These are phyloP conservation scores for Globisporangium barbulae DNA, from an alignment of 352 stramenopile species.

Conservation along the genomic window DNA sequence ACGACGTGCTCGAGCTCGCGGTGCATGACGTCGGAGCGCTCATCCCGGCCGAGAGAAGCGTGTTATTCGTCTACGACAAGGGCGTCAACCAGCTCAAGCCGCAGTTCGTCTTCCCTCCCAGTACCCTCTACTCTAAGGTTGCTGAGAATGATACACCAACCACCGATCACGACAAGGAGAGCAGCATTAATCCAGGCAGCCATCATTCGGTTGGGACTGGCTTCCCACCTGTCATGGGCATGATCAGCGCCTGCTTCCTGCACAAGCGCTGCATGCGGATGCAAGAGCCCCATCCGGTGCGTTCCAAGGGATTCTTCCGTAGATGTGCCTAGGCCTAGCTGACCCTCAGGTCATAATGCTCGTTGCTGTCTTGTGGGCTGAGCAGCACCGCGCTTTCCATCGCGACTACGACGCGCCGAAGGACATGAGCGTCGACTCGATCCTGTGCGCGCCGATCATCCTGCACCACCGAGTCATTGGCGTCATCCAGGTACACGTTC, in stretches of 20 bases:
- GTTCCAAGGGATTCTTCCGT: not conserved
- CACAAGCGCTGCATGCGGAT: slow-evolving; percentile 55
- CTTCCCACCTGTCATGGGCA: slow-evolving; percentile 52
- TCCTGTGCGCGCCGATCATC: slow-evolving; percentile 51
- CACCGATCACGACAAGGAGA: not conserved
- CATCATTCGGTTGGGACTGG: not conserved
- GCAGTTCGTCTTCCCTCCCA: slow-evolving; percentile 27
- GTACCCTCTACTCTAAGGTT: not conserved
- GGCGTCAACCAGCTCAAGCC: slow-evolving; percentile 35
- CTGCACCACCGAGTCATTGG: slow-evolving; percentile 52
- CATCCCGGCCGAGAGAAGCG: slow-evolving; percentile 42
- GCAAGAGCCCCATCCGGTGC: slow-evolving; percentile 48
- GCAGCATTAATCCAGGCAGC: not conserved
- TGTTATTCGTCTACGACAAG: slow-evolving; percentile 61
- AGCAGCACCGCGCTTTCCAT: slow-evolving; percentile 51
- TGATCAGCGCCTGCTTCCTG: slow-evolving; percentile 56
- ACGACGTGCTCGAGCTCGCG: slow-evolving; percentile 32
- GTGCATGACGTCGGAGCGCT: slow-evolving; percentile 32
- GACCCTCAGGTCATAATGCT: too few relatives aligned
- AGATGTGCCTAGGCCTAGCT: too few relatives aligned
- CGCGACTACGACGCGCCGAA: slow-evolving; percentile 59
- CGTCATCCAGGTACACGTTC: slow-evolving; percentile 38
- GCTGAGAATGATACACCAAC: not conserved
- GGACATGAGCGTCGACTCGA: slow-evolving; percentile 46
- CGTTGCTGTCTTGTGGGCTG: not conserved